Conservation (phyloP, 441 rosid genomes). For the Brassica balearica region DNA sequence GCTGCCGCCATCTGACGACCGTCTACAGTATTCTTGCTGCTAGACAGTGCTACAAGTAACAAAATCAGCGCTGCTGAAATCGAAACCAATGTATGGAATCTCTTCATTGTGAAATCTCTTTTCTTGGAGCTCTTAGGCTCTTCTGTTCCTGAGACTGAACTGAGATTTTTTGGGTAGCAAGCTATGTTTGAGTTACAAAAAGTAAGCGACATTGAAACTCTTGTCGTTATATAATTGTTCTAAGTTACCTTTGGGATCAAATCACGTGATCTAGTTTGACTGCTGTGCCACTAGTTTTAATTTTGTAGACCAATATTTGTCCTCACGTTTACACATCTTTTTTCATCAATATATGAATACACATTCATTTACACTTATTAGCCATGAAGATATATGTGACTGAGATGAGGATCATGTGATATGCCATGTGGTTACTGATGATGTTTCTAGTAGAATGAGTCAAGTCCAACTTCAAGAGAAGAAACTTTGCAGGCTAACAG, state of each 20-base stretch:
- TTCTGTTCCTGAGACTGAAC: conserved; percentile 26
- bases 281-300: conserved; percentile 37
- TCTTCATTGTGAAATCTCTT: conserved; percentile 18
- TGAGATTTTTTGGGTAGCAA: not conserved
- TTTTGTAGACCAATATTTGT: conserved; percentile 29
- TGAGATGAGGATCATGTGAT: conserved; percentile 35
- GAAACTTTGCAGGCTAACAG: conserved; percentile 25
- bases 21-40: conserved; percentile 9
- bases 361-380: conserved; percentile 8
- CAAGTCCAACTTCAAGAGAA: conserved; percentile 14
- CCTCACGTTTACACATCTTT: not conserved
- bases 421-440: conserved; percentile 41
- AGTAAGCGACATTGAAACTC: conserved; percentile 25
- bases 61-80: conserved; percentile 48
- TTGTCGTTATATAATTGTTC: conserved; percentile 30
- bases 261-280: conserved; percentile 80
- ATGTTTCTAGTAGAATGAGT: conserved; percentile 22
- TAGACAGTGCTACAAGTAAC: conserved; percentile 50
- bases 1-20: no score
- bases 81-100: conserved; percentile 35
- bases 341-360: not conserved
- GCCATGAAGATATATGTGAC: conserved; percentile 10
- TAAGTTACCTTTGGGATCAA: conserved; percentile 55
- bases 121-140: conserved; percentile 15
- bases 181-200: not conserved